Base-by-base conservation (phyloP, 495 filamentous ascomycete species). In the Lineolata rhizophorae region DNA sequence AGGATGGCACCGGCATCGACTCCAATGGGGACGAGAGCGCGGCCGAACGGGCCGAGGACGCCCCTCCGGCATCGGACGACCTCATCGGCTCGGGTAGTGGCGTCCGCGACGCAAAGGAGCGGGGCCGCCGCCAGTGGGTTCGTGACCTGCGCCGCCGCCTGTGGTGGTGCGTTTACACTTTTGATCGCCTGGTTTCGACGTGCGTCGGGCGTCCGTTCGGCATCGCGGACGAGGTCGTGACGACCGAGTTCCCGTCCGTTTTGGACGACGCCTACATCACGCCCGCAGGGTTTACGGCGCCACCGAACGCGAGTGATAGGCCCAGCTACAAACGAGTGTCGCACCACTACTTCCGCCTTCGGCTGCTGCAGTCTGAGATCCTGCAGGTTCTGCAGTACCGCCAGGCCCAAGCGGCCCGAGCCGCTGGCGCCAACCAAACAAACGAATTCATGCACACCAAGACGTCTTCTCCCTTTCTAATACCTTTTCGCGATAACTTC, bases 111-210 rank as follows among this genome's bases (percentile, higher is more conserved):
- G 51, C 53, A 12, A 61, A 60, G 29, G 67, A 85, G 53, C 63
- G 65, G 31, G 84, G 84, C 11, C 66, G 77, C 11, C 61, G 79
- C 29, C 72, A 92, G 56, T 95, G 80, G 65, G 61, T 79, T 14
- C 72, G 85, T 15, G 85, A 95, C 48, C 59, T 91, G 22, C 70
- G 84, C 29, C 65, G 85, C 36, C 67, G 85, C 18, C 57, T 95
- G 13, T 95, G 85, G 82, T 95, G 85, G 85, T 91, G 81, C 54
- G 78, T 80, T 1, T 95, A 95, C 48, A 83, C 78, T 19, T 76
- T 93, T 39, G 85, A 95, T 47, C 70, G 85, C 18, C 69, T 95
- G 14, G 85, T 93, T 31, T 76, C 75, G 38, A 79, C 80, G 11
- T 93, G 84, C 39, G 85, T 94, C 21, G 85, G 85, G 26, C 64